phyloP scores from a whole-genome alignment of 2,329 filamentous ascomycete species.

The Arachnopeziza araneosa region DNA sequence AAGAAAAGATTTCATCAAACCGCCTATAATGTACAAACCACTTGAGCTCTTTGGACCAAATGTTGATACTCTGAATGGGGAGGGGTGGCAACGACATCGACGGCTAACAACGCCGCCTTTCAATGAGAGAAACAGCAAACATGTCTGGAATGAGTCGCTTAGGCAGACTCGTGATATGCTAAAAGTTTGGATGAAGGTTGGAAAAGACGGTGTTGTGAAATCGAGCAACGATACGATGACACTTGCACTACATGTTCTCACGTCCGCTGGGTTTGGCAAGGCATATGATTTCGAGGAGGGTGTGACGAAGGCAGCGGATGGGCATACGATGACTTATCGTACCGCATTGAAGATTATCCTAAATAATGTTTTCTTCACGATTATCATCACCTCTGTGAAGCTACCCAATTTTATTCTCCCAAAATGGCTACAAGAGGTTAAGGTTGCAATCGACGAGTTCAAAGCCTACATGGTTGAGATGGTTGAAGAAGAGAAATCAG shows the following conservation, averaged over 20 bases:
- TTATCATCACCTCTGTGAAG: slow-evolving; percentile 2
- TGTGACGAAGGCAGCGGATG: slow-evolving; percentile 10
- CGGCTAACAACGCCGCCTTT: slow-evolving; percentile 38
- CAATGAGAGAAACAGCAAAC: slow-evolving; percentile 36
- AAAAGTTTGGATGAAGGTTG: not conserved
- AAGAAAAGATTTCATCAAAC: slow-evolving; percentile 15
- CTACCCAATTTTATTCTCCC: slow-evolving; percentile 1
- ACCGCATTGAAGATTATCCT: slow-evolving; percentile 10
- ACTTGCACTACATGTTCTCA: slow-evolving; percentile 46
- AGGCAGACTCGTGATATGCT: slow-evolving; percentile 22
- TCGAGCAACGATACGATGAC: slow-evolving; percentile 40
- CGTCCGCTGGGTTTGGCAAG: slow-evolving; percentile 42
- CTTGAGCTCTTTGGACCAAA: slow-evolving; percentile 32
- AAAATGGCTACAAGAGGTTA: slow-evolving; percentile 1
- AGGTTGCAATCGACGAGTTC: slow-evolving; percentile 10
- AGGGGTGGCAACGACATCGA: slow-evolving; percentile 39
- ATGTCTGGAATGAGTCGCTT: slow-evolving; percentile 36
- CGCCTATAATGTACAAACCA: slow-evolving; percentile 11
- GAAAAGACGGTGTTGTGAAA: slow-evolving; percentile 7
- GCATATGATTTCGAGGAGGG: slow-evolving; percentile 12
- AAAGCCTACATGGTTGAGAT: slow-evolving; percentile 14
- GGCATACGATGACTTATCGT: slow-evolving; percentile 12
- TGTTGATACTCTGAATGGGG: slow-evolving; percentile 29
- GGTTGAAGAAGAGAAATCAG: slow-evolving; percentile 12
- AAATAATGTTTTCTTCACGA: slow-evolving; percentile 14